A percentile compares a stretch with the other conserved stretches of the same genome.
These are phyloP conservation scores for Hansenula lynferdii DNA, from an alignment of 1,139 yeast genomes.

Conservation along the genomic window DNA sequence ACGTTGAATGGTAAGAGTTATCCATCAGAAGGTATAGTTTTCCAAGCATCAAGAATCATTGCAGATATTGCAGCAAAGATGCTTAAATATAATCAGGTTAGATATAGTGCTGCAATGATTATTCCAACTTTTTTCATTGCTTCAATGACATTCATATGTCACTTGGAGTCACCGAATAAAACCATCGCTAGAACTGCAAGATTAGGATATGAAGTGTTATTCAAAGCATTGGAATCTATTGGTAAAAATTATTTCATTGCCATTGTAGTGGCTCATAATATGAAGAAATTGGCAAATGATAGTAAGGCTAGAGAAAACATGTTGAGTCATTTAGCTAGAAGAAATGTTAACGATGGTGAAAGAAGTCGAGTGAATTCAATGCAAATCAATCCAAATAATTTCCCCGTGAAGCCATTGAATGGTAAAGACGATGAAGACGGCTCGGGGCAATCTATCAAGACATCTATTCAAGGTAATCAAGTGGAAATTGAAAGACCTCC, in stretches of 20 bases:
- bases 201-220: slow-evolving; percentile 48
- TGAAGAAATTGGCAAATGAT: slow-evolving; percentile 17
- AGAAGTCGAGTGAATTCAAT: neutral
- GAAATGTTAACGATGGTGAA: slow-evolving; percentile 1
- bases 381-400: slow-evolving; percentile 1
- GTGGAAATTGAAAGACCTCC: neutral
- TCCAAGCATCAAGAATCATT: slow-evolving; percentile 82
- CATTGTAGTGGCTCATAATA: slow-evolving; percentile 14
- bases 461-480: neutral
- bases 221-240: slow-evolving; percentile 44
- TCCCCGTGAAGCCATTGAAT: slow-evolving; percentile 1
- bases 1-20: slow-evolving; percentile 23
- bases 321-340: slow-evolving; percentile 14
- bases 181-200: slow-evolving; percentile 58
- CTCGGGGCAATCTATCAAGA: too few relatives aligned
- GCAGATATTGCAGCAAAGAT: slow-evolving; percentile 60
- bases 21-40: slow-evolving; percentile 71
- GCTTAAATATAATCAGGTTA: slow-evolving; percentile 45
- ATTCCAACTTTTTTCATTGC: slow-evolving; percentile 58
- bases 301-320: slow-evolving; percentile 16
- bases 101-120: slow-evolving; percentile 53
- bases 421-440: too few relatives aligned
- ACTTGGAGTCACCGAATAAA: slow-evolving; percentile 56
- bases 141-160: slow-evolving; percentile 68
- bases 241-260: slow-evolving; percentile 40